phyloP scores from a whole-genome alignment of 768 basidiomycete species.

The Royoungia palumana region DNA sequence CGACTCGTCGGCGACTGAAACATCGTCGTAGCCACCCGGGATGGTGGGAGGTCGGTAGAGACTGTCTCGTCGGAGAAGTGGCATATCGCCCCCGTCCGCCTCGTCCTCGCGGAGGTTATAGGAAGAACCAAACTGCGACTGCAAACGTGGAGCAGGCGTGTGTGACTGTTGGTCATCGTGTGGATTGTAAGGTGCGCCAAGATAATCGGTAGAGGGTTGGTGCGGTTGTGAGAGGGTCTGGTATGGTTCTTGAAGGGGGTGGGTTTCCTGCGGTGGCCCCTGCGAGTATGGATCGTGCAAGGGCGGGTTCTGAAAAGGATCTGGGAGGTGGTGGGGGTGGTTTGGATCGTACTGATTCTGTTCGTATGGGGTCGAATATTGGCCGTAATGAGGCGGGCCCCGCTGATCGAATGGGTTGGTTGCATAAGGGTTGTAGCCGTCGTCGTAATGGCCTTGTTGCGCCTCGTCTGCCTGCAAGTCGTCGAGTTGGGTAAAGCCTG shows the following conservation, averaged over 20 bases:
- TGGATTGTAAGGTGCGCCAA: conserved; percentile 19
- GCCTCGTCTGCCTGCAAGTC: conserved; percentile 58
- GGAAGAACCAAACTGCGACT: conserved; percentile 25
- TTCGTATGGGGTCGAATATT: conserved; percentile 34
- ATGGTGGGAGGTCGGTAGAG: conserved; percentile 35
- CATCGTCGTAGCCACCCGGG: conserved; percentile 42
- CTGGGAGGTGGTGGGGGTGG: conserved; percentile 39
- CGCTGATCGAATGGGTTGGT: conserved; percentile 41
- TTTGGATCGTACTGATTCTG: conserved; percentile 30
- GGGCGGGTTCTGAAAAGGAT: conserved; percentile 31
- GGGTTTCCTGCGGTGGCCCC: conserved; percentile 18
- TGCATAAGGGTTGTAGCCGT: conserved; percentile 57
- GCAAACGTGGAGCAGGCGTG: conserved; percentile 23
- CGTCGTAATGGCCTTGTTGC: conserved; percentile 61
- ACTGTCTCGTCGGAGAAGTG: conserved; percentile 51
- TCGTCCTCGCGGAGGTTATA: conserved; percentile 43
- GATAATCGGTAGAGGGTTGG: conserved; percentile 13
- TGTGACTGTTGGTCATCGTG: conserved; percentile 17
- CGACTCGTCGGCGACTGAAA: conserved; percentile 30
- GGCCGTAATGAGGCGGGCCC: conserved; percentile 30
- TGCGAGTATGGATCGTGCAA: conserved; percentile 21
- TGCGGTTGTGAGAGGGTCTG: conserved; percentile 22
- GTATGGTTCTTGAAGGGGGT: conserved; percentile 25
- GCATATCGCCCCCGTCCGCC: conserved; percentile 62
- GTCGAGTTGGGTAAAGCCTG: conserved; percentile 1